Base-by-base conservation (phyloP, 2,329 filamentous ascomycete species). In the Diatrype stigma region DNA sequence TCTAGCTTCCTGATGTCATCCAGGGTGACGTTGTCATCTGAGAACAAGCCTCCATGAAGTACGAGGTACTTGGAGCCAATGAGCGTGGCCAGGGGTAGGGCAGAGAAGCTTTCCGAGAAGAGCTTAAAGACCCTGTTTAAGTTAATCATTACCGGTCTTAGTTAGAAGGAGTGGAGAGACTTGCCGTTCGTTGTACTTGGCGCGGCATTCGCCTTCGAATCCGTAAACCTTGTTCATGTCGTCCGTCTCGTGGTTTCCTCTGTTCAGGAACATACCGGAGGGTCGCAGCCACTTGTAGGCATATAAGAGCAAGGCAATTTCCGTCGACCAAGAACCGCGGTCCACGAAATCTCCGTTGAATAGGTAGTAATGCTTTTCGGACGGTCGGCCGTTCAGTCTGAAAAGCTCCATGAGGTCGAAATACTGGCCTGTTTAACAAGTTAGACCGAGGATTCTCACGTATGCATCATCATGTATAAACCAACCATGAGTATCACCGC, bases 321-420 rank as follows among this genome's bases (percentile, higher is more conserved):
- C 94, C n/a, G 86, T 91, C 6, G 93, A 97, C 94, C 94, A 99
- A 35, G 91, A 96, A 26, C 94, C 94, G 67, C 94, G 84, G 69
- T 99, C 94, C 49, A 99, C 94, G 66, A 99, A 99, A 73, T 99
- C 94, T 58, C 94, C 94, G 69, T 99, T 99, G 80, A 99, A 99
- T 12, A 99, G 80, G 68, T 97, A 99, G 69, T 86, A 89, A 68
- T 97, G 91, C 67, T 88, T 90, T 55, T 93, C 90, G 16, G 81
- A 82, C 0, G 94, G 94, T 56, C 79, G 82, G 40, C 94, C 94
- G 62, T 96, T 96, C 51, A 94, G 80, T 57, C 89, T 80, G 84
- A 99, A 99, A 56, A 99, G 87, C 69, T 99, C 90, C 76, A 99
- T 86, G 40, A 99, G 80, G 70, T 99, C 94, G 68, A 96, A 99